These are phyloP conservation scores for Diplodia corticola DNA, from an alignment of 2,329 filamentous ascomycete genomes.

Conservation along the genomic window DNA sequence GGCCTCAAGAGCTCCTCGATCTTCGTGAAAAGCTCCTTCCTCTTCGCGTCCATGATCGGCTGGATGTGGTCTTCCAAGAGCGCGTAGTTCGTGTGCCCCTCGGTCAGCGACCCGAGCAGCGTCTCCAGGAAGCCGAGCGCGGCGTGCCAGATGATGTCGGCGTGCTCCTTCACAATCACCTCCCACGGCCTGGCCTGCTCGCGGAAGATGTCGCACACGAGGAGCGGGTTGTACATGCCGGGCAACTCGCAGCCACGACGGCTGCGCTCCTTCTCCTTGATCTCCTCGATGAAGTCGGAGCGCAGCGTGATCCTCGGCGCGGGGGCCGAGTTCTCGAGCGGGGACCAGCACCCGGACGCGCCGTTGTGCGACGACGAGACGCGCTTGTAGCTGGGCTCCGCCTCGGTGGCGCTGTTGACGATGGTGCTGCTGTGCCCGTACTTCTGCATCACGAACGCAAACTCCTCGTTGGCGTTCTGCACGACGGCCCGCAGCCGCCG, in stretches of 20 bases:
- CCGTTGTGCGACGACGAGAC: too few species aligned
- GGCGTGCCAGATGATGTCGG: slow-evolving; percentile 37
- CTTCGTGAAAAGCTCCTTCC: slow-evolving; percentile 43
- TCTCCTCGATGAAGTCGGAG: slow-evolving; percentile 20
- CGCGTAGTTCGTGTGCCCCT: slow-evolving; percentile 42
- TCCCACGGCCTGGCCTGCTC: slow-evolving; percentile 61
- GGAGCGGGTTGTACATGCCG: slow-evolving; percentile 60
- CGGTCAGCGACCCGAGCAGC: slow-evolving; percentile 41
- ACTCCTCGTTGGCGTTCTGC: slow-evolving; percentile 50
- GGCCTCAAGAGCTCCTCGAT: slow-evolving; percentile 48
- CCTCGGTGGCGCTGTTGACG: slow-evolving; percentile 27
- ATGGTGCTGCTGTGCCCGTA: slow-evolving; percentile 44
- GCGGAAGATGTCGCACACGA: slow-evolving; percentile 61
- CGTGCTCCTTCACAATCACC: slow-evolving; percentile 39
- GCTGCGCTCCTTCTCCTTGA: slow-evolving; percentile 25
- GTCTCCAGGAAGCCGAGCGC: slow-evolving; percentile 40
- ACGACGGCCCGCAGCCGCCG: slow-evolving; percentile 54
- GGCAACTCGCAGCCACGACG: slow-evolving; percentile 59
- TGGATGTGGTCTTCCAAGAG: slow-evolving; percentile 44
- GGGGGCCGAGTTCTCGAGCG: slow-evolving; percentile 17
- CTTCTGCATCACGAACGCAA: slow-evolving; percentile 44
- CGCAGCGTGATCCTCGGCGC: slow-evolving; percentile 35
- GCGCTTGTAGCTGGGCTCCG: background rate
- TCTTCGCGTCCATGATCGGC: slow-evolving; percentile 42
- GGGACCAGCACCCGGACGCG: background rate